Conservation (phyloP, 106 monocot species). For the Narthecium ossifragum region DNA sequence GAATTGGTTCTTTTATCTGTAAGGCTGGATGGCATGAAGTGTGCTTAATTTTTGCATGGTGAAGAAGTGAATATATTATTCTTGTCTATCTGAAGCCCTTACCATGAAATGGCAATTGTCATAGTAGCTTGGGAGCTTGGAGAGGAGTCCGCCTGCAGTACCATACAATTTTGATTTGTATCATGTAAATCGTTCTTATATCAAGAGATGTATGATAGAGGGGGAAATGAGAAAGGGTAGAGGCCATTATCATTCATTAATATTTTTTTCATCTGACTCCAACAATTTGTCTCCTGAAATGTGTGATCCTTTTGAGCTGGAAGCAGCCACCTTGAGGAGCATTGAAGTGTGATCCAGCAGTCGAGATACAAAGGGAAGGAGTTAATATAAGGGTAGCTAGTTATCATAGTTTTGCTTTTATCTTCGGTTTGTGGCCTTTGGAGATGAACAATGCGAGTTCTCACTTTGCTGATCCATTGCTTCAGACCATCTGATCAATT, state of each 20-base stretch:
- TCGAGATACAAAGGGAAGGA: conserved; percentile 31
- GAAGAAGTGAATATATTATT: no score
- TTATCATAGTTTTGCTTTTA: no score
- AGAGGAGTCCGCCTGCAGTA: conserved; percentile 6
- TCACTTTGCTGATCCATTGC: no score
- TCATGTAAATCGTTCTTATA: conserved; percentile 39
- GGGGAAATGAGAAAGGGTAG: conserved; percentile 4
- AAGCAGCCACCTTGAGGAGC: neutral
- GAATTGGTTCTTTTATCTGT: no score
- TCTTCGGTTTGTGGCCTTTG: no score
- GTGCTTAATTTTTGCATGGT: no score
- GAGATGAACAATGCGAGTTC: no score
- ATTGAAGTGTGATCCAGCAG: no score
- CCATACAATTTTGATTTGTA: conserved; percentile 70
- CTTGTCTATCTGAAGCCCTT: neutral
- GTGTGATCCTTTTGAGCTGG: no score
- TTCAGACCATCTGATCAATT: no score
- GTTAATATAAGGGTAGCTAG: conserved; percentile 23
- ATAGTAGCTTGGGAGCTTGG: neutral
- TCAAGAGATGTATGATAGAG: conserved; percentile 60
- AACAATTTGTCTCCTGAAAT: no score
- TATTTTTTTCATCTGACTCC: neutral
- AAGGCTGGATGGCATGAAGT: no score
- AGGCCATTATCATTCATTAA: conserved; percentile 14
- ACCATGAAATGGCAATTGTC: neutral